Percentiles rank a stretch among this genome's conserved stretches.
Evolutionary conservation across 768 basidiomycete genomes (phyloP).

Genomic region (Hericium alpestre): DNA sequence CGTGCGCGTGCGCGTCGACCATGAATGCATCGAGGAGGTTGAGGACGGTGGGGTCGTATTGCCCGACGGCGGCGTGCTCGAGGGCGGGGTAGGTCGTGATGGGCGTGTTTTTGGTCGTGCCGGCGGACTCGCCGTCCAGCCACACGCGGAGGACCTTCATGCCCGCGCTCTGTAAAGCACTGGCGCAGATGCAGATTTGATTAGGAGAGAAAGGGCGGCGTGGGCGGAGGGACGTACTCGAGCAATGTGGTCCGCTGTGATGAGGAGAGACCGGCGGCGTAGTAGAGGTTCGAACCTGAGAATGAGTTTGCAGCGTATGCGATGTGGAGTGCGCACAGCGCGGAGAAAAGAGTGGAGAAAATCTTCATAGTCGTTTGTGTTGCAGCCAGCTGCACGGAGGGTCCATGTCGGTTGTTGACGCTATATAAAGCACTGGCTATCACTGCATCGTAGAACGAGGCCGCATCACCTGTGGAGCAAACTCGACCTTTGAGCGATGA

Average conservation of each 20-base stretch:
- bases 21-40: constrained; percentile 29
- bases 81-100: constrained; percentile 22
- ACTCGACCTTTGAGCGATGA: too few species aligned
- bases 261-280: not conserved
- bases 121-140: constrained; percentile 14
- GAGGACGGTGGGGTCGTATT: constrained; percentile 25
- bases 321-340: too few species aligned
- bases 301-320: not conserved
- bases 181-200: not conserved
- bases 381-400: too few species aligned
- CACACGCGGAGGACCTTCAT: constrained; percentile 20
- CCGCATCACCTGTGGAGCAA: too few species aligned
- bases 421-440: too few species aligned
- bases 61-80: constrained; percentile 24
- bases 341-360: too few species aligned
- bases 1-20: constrained; percentile 25
- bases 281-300: not conserved
- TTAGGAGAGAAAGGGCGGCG: not conserved
- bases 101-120: constrained; percentile 17
- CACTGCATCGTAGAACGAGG: too few species aligned
- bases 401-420: too few species aligned
- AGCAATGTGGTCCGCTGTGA: not conserved
- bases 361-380: too few species aligned
- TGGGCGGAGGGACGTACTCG: not conserved
- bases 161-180: constrained; percentile 14